A percentile compares a stretch with the other conserved stretches of the same genome.
phyloP scores from a whole-genome alignment of 805 yeast genomes.

The Debaryomyces prosopidis region DNA sequence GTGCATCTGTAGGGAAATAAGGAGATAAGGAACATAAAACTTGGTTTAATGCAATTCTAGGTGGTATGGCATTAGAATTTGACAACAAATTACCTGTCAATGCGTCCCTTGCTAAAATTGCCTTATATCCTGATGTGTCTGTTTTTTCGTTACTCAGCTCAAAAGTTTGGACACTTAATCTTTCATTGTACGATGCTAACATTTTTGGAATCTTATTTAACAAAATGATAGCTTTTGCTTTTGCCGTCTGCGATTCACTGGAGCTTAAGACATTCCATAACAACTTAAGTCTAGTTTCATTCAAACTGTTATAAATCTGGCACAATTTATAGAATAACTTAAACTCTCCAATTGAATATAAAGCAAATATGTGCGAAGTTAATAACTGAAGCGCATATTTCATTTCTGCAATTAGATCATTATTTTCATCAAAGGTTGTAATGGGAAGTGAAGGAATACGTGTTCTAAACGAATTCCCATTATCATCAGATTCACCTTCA shows the following conservation, averaged over 20 bases:
- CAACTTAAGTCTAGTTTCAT: conserved; percentile 57
- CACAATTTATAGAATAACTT: conserved; percentile 58
- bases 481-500: conserved; percentile 6
- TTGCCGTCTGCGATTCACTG: conserved; percentile 50
- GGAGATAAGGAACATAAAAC: conserved; percentile 70
- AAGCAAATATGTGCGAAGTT: conserved; percentile 63
- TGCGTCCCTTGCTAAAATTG: conserved; percentile 65
- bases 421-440: conserved; percentile 27
- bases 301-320: conserved; percentile 54
- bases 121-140: conserved; percentile 66
- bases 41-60: conserved; percentile 65
- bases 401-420: conserved; percentile 52
- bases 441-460: conserved; percentile 56
- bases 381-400: conserved; percentile 56
- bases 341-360: conserved; percentile 72
- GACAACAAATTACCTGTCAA: conserved; percentile 57
- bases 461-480: neutral
- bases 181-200: conserved; percentile 44
- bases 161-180: conserved; percentile 38
- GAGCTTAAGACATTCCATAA: conserved; percentile 51
- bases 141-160: conserved; percentile 41
- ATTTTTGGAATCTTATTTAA: conserved; percentile 62
- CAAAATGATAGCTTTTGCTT: conserved; percentile 51
- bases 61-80: conserved; percentile 45
- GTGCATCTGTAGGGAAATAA: conserved; percentile 59